These are phyloP conservation scores for Tylopilus cervinicoccineus DNA, from an alignment of 768 basidiomycete species.

Conservation along the genomic window DNA sequence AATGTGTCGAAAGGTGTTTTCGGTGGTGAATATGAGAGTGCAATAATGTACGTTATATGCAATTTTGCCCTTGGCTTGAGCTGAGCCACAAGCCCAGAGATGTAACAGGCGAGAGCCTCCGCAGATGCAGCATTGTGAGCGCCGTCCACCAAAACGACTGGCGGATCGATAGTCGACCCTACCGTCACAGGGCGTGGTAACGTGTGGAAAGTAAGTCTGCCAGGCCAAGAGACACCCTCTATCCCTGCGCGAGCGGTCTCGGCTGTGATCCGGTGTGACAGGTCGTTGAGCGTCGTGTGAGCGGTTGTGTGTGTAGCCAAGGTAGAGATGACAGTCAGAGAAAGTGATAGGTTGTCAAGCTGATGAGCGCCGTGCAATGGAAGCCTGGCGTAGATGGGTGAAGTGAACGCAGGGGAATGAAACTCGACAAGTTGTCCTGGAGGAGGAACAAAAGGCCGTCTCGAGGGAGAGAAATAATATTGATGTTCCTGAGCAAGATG, in stretches of 20 bases:
- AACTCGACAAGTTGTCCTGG: slow-evolving; percentile 41
- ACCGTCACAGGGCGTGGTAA: slow-evolving; percentile 20
- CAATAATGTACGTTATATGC: slow-evolving; percentile 68
- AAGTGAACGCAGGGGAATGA: slow-evolving; percentile 40
- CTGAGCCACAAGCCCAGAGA: slow-evolving; percentile 33
- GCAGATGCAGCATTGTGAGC: slow-evolving; percentile 90
- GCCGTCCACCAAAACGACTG: slow-evolving; percentile 76
- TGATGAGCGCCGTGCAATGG: slow-evolving; percentile 83
- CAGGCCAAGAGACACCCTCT: slow-evolving; percentile 64
- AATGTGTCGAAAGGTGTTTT: slow-evolving; percentile 76
- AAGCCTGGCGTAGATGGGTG: slow-evolving; percentile 46
- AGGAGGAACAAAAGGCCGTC: slow-evolving; percentile 30
- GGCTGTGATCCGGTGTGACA: slow-evolving; percentile 39
- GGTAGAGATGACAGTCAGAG: slow-evolving; percentile 57
- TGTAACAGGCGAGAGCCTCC: slow-evolving; percentile 58
- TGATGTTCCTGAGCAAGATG: slow-evolving; percentile 32
- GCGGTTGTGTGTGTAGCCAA: slow-evolving; percentile 42
- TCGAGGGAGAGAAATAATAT: slow-evolving; percentile 32
- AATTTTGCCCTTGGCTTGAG: slow-evolving; percentile 23
- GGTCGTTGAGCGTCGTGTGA: slow-evolving; percentile 13
- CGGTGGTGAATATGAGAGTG: slow-evolving; percentile 82
- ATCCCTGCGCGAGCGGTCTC: slow-evolving; percentile 57
- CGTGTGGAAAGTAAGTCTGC: slow-evolving; percentile 71
- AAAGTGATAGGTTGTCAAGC: slow-evolving; percentile 74
- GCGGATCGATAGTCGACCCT: slow-evolving; percentile 12